Percentiles rank a stretch among this genome's conserved stretches.
Evolutionary conservation across 345 rosid species (phyloP).

Genomic region (Durio zibethinus): DNA sequence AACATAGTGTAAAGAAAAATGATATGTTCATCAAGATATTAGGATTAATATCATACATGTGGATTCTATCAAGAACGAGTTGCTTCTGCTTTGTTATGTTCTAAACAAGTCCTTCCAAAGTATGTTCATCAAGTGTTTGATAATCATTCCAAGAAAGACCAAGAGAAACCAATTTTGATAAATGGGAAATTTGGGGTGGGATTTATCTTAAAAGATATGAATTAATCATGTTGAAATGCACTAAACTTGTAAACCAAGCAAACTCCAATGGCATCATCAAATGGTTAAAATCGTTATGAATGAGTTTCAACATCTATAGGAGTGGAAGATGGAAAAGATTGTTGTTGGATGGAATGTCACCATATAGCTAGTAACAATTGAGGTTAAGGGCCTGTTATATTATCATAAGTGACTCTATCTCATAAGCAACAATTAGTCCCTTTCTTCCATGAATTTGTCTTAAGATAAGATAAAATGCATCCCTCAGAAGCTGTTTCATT

Average conservation of each 20-base stretch:
- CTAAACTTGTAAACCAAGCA: neutral
- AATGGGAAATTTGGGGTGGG: neutral
- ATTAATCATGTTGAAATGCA: neutral
- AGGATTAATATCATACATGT: neutral
- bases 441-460: too few species aligned
- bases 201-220: neutral
- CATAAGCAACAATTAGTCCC: too few species aligned
- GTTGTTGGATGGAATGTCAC: too few species aligned
- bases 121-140: neutral
- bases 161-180: neutral
- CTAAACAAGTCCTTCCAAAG: neutral
- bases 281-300: too few species aligned
- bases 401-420: too few species aligned
- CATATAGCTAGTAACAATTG: too few species aligned
- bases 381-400: too few species aligned
- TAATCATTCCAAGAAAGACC: neutral
- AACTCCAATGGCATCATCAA: neutral
- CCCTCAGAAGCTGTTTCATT: too few species aligned
- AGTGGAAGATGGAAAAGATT: too few species aligned
- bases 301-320: too few species aligned
- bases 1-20: constrained; percentile 3
- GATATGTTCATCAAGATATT: constrained; percentile 5
- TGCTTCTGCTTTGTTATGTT: constrained; percentile 6
- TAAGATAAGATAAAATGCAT: too few species aligned
- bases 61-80: neutral